Conservation (phyloP, 768 basidiomycete species). For the Kwoniella bestiolae region DNA sequence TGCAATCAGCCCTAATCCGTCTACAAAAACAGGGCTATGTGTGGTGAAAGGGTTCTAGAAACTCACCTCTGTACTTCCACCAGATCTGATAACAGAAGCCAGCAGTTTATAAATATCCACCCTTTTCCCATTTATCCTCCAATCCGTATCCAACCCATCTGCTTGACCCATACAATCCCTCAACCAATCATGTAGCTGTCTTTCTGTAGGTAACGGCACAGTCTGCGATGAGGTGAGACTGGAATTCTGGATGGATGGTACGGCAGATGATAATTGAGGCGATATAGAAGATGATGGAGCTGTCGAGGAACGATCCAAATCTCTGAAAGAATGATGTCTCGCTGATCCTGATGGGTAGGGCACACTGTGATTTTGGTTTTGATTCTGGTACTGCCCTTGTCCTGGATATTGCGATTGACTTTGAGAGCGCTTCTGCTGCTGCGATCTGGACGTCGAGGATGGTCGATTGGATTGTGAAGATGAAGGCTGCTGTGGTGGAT, state of each 20-base stretch:
- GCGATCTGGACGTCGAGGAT: neutral
- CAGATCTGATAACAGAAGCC: constrained; percentile 27
- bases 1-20: neutral
- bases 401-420: neutral
- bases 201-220: constrained; percentile 32
- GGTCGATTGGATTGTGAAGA: neutral
- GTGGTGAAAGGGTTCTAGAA: neutral
- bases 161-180: constrained; percentile 25
- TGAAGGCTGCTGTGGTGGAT: neutral
- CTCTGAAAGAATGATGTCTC: constrained; percentile 6
- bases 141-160: constrained; percentile 30
- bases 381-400: neutral
- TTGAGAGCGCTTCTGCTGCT: neutral
- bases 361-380: neutral
- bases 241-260: constrained; percentile 6
- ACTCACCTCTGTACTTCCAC: constrained; percentile 37
- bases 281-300: constrained; percentile 17
- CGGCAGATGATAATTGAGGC: constrained; percentile 2
- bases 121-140: constrained; percentile 26
- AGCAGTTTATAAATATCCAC: constrained; percentile 41
- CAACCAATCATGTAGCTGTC: constrained; percentile 44
- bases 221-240: constrained; percentile 6
- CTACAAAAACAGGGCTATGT: too few relatives aligned
- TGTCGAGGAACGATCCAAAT: constrained; percentile 8
- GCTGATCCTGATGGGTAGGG: neutral